Percentiles rank a stretch among this genome's conserved stretches.
Evolutionary conservation across 2,329 filamentous ascomycete genomes (phyloP).

Genomic region (Orbilia javanica): DNA sequence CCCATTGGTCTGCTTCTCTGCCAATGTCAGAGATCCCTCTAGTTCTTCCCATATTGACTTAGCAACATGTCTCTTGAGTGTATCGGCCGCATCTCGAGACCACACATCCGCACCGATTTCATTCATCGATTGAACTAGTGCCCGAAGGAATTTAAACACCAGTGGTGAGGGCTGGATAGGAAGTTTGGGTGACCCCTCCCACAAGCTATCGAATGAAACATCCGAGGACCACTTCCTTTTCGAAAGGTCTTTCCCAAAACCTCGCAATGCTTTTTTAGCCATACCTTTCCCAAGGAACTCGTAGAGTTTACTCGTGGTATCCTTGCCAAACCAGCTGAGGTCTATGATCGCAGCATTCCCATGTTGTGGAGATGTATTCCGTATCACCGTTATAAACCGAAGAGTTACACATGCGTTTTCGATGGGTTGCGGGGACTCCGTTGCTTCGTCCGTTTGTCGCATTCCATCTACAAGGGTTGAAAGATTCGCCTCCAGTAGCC

Average conservation of each 20-base stretch:
- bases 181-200: conserved; percentile 70
- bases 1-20: conserved; percentile 49
- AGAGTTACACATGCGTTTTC: conserved; percentile 39
- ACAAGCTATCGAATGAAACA: conserved; percentile 40
- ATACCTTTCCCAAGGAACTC: conserved; percentile 37
- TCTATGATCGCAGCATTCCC: conserved; percentile 28
- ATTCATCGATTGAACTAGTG: conserved; percentile 76
- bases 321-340: conserved; percentile 47
- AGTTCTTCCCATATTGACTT: conserved; percentile 45
- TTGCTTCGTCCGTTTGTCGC: conserved; percentile 6
- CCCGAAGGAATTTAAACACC: conserved; percentile 78
- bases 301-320: conserved; percentile 21
- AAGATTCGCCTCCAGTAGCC: conserved; percentile 36
- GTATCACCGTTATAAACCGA: conserved; percentile 42
- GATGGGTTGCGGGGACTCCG: conserved; percentile 31
- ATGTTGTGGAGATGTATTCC: conserved; percentile 36
- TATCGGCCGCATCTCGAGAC: conserved; percentile 74
- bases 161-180: conserved; percentile 83
- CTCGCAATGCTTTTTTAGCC: conserved; percentile 42
- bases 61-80: conserved; percentile 33
- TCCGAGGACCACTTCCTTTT: conserved; percentile 43
- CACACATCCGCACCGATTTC: conserved; percentile 81
- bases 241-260: conserved; percentile 48
- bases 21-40: conserved; percentile 27
- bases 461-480: conserved; percentile 33